These are phyloP conservation scores for Pythium oligandrum DNA, from an alignment of 352 stramenopile species.

Conservation along the genomic window DNA sequence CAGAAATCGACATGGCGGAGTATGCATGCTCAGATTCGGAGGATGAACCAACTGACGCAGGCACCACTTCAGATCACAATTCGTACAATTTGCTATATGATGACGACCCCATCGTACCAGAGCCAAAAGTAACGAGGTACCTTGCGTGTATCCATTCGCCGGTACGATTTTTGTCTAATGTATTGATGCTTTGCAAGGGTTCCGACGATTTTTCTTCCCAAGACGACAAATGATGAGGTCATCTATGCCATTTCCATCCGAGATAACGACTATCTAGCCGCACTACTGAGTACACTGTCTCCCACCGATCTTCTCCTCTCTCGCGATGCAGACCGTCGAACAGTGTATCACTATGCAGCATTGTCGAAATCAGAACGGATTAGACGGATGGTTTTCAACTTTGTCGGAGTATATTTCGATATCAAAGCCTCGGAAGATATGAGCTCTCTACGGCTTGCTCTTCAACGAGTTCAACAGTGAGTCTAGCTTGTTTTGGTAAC, in stretches of 20 bases:
- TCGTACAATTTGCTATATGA: too few species aligned
- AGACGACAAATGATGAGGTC: conserved; percentile 29
- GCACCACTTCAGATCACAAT: neutral
- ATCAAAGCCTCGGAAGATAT: neutral
- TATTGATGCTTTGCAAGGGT: too few species aligned
- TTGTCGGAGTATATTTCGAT: conserved; percentile 26
- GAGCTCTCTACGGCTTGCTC: too few species aligned
- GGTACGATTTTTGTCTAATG: too few species aligned
- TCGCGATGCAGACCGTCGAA: conserved; percentile 22
- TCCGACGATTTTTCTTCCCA: conserved; percentile 29
- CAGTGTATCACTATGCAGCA: conserved; percentile 47
- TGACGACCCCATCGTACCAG: too few species aligned
- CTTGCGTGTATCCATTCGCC: too few species aligned
- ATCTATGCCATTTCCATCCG: conserved; percentile 31
- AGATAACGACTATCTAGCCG: conserved; percentile 20
- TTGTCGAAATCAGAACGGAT: conserved; percentile 18
- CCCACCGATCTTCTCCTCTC: conserved; percentile 28
- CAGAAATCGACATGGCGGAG: neutral
- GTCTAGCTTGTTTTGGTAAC: too few species aligned
- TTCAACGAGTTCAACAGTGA: too few species aligned
- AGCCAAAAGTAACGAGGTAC: too few species aligned
- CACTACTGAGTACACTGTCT: conserved; percentile 16
- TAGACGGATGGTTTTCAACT: conserved; percentile 24
- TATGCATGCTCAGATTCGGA: conserved; percentile 14
- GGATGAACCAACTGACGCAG: conserved; percentile 1